Evolutionary conservation across 495 filamentous ascomycete species (phyloP), one percentile per base, ranked within the genome.

Genomic region (Penicillium verhagenii): DNA sequence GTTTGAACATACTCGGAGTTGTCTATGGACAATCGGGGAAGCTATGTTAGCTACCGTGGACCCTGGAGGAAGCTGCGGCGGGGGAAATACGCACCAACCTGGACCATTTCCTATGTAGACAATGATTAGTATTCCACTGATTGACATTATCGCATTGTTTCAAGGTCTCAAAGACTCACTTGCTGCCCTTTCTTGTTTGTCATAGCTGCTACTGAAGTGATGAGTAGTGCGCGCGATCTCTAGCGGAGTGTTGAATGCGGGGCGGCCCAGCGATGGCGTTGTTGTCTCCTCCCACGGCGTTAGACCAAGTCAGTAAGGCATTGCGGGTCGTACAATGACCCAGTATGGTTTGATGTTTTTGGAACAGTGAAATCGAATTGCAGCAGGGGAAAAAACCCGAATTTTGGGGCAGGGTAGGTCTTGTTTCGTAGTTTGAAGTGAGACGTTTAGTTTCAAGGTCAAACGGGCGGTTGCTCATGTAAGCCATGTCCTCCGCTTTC

Each of bases 61-160:
- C 47, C 39, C 45, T 29, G 24, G 35, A 60, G 29, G 54, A 50
- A 64, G 46, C 48, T 59, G 63, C 14, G 42, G 23, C 44, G 56
- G 66, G 56, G 59, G 55, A 65, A 64, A 67, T 74, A 87, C 85
- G 80, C 84, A 97, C 94, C 94, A 80, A 98, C 91, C 86, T 98
- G 93, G 58, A 96, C 90, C 94, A 98, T 98, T 83, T 98, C 93
- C 92, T 97, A 67, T 43, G 9, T 19, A 49, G 38, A 50, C 28
- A 10, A 54, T 72, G 33, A 74, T 58, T 44, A 57, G 40, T 43
- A 21, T 16, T 20, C 13, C 10, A 29, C 16, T n/a, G 31, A 16
- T 21, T 42, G 25, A 37, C 2, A 7, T 18, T 1, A 37, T 50
- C n/a, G 9, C 3, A 9, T 38, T 2, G 39, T 6, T 23, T 37